A percentile compares a stretch with the other conserved stretches of the same genome.
Conservation (phyloP, 768 basidiomycete species). For the Boletus vermiculosoides region DNA sequence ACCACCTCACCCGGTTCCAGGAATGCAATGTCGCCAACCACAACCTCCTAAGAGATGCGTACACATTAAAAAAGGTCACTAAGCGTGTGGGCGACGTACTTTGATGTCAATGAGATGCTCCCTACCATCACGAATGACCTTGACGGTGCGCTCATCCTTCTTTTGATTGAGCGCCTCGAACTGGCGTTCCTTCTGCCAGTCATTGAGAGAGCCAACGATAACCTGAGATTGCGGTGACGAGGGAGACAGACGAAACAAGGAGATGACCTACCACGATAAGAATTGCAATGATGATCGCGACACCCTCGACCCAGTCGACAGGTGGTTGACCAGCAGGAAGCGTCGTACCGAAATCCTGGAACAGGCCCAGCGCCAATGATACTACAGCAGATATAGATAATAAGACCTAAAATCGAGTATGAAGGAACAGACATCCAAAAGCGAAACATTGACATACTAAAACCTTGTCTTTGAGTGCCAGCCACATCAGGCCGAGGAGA, state of each 20-base stretch:
- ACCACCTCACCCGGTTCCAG: slow-evolving; percentile 95
- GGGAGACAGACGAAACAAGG: background rate
- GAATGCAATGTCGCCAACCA: slow-evolving; percentile 91
- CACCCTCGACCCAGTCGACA: slow-evolving; percentile 97
- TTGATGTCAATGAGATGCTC: slow-evolving; percentile 81
- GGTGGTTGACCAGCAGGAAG: slow-evolving; percentile 60
- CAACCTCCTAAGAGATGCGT: slow-evolving; percentile 60
- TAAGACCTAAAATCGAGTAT: slow-evolving; percentile 55
- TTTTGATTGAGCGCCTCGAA: slow-evolving; percentile 90
- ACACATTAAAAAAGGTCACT: slow-evolving; percentile 5
- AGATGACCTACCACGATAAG: slow-evolving; percentile 59
- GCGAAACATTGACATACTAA: slow-evolving; percentile 49
- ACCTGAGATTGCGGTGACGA: slow-evolving; percentile 45
- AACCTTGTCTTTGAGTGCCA: slow-evolving; percentile 88
- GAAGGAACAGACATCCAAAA: slow-evolving; percentile 3
- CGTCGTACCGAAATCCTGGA: slow-evolving; percentile 84
- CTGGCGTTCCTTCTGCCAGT: slow-evolving; percentile 98
- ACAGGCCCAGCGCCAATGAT: slow-evolving; percentile 90
- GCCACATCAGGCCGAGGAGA: slow-evolving; percentile 77
- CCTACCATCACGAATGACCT: slow-evolving; percentile 70
- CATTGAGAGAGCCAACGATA: slow-evolving; percentile 90
- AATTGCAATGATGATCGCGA: slow-evolving; percentile 76
- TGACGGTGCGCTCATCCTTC: slow-evolving; percentile 91
- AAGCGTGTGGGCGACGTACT: slow-evolving; percentile 37
- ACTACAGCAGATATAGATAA: slow-evolving; percentile 90